Evolutionary conservation across 768 basidiomycete species (phyloP).

Genomic region (Termitomyces sp.): DNA sequence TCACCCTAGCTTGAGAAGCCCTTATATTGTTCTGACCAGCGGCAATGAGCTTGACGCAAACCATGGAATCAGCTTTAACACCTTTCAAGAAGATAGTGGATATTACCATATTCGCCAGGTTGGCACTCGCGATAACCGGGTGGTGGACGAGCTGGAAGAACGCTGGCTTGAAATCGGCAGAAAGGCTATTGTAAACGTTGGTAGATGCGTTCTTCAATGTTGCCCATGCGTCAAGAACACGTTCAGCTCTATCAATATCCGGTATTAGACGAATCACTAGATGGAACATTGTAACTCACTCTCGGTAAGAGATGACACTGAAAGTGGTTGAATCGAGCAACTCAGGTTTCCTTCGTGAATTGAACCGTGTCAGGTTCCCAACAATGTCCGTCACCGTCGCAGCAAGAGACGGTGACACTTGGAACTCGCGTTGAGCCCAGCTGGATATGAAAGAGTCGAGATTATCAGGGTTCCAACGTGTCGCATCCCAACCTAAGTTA

Average conservation of each 20-base stretch:
- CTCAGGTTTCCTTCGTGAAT: conserved; percentile 61
- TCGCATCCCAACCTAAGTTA: conserved; percentile 52
- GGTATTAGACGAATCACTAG: not conserved
- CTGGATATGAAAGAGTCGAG: conserved; percentile 41
- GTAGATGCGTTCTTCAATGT: conserved; percentile 24
- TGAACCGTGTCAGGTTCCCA: conserved; percentile 48
- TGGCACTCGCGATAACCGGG: conserved; percentile 52
- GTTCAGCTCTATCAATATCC: conserved; percentile 43
- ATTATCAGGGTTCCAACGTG: conserved; percentile 49
- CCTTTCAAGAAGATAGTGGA: not conserved
- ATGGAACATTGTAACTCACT: conserved; percentile 34
- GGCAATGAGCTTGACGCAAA: conserved; percentile 32
- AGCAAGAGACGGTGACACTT: conserved; percentile 32
- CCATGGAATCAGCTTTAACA: not conserved
- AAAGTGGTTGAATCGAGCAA: conserved; percentile 55
- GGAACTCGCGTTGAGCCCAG: conserved; percentile 67
- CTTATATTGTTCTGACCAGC: conserved; percentile 57
- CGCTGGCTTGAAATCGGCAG: conserved; percentile 39
- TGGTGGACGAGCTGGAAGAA: conserved; percentile 60
- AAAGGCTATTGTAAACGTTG: conserved; percentile 41
- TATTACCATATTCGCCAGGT: conserved; percentile 46
- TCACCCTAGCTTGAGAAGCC: conserved; percentile 53
- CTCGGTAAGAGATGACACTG: conserved; percentile 60
- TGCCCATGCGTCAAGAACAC: conserved; percentile 44
- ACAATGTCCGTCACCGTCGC: conserved; percentile 44